phyloP scores from a whole-genome alignment of 2,329 filamentous ascomycete genomes.

The Phialophora verrucosa region DNA sequence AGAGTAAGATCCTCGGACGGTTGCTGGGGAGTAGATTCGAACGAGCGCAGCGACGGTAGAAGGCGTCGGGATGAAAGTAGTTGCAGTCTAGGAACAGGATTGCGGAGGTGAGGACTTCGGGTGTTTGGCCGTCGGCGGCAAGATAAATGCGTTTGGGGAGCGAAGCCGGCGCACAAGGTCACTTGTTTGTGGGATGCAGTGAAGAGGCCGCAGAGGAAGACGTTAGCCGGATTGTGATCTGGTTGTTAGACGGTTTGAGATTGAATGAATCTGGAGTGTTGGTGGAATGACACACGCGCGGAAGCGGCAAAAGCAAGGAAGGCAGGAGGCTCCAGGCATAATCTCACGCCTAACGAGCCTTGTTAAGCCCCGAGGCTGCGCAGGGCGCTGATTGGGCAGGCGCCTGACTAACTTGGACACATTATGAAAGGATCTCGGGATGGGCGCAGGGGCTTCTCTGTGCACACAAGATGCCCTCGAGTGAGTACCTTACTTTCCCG shows the following conservation, averaged over 20 bases:
- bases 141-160: not conserved
- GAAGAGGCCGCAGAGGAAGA: not conserved
- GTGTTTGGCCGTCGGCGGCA: not conserved
- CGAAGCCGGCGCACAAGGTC: slow-evolving; percentile 1
- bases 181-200: not conserved
- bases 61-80: not conserved
- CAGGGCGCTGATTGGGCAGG: slow-evolving; percentile 14
- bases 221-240: not conserved
- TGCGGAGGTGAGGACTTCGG: not conserved
- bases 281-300: slow-evolving; percentile 29
- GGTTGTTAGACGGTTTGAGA: slow-evolving; percentile 5
- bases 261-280: slow-evolving; percentile 22
- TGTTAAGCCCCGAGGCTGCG: not conserved
- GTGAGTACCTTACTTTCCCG: not conserved
- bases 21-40: not conserved
- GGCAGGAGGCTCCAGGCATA: not conserved
- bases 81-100: not conserved
- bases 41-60: not conserved
- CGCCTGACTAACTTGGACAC: not conserved
- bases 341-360: not conserved
- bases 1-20: not conserved
- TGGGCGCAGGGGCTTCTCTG: not conserved
- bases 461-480: no score
- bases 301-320: slow-evolving; percentile 26
- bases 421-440: not conserved